These are phyloP conservation scores for Pichia insulana DNA, from an alignment of 805 yeast genomes.

Conservation along the genomic window DNA sequence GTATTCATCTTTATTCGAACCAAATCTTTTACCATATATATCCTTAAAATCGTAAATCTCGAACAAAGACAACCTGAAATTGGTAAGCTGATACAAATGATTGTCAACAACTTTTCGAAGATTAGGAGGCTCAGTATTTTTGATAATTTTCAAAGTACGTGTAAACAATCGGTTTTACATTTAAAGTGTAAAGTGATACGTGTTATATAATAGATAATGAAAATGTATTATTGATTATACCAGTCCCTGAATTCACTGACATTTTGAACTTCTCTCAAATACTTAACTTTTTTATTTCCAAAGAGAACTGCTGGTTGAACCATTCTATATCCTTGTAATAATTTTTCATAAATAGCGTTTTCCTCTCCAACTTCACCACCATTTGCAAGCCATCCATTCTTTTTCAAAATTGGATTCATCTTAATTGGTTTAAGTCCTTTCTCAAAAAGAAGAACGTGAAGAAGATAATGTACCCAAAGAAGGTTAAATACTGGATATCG, in stretches of 20 bases:
- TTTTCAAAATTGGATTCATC: slow-evolving; percentile 20
- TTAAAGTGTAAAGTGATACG: too few species aligned
- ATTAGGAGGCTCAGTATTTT: too few species aligned
- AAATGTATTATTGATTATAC: background rate
- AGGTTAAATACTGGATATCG: slow-evolving; percentile 44
- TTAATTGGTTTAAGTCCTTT: slow-evolving; percentile 28
- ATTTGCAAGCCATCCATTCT: slow-evolving; percentile 13
- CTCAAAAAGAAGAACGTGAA: slow-evolving; percentile 37
- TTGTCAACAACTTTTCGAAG: too few species aligned
- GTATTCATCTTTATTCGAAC: background rate
- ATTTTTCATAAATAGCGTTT: slow-evolving; percentile 18
- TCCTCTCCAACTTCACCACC: slow-evolving; percentile 17
- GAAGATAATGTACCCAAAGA: slow-evolving; percentile 57
- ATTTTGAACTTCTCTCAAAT: slow-evolving; percentile 12
- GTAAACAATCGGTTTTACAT: background rate
- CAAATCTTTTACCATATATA: background rate
- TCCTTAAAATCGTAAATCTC: too few species aligned
- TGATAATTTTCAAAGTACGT: background rate
- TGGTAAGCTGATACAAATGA: too few species aligned
- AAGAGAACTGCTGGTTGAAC: slow-evolving; percentile 26
- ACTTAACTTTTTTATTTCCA: slow-evolving; percentile 15
- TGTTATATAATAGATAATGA: too few species aligned
- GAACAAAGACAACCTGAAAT: too few species aligned
- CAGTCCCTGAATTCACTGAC: slow-evolving; percentile 14
- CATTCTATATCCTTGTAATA: slow-evolving; percentile 25